These are phyloP conservation scores for Teratosphaeria zuluensis DNA, from an alignment of 2,329 filamentous ascomycete genomes.

Conservation along the genomic window DNA sequence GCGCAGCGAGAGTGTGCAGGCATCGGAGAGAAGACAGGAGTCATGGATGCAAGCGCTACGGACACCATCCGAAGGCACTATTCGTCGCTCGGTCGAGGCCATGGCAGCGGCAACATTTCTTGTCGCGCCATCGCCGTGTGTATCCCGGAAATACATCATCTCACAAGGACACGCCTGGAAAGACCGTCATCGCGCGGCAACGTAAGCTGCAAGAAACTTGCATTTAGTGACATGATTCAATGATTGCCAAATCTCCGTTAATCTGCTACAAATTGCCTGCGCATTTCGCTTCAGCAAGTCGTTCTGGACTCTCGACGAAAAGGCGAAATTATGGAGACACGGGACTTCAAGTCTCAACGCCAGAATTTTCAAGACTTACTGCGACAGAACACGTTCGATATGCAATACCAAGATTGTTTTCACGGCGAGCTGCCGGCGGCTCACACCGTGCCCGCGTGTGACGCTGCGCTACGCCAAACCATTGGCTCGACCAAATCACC, in stretches of 20 bases:
- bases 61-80: neutral
- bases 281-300: neutral
- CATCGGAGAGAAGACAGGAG: neutral
- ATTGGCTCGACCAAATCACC: neutral
- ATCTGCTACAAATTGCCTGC: neutral
- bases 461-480: neutral
- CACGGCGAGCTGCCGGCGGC: neutral
- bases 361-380: neutral
- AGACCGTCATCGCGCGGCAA: neutral
- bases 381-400: too few relatives aligned
- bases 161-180: neutral
- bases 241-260: neutral
- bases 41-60: neutral
- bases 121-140: neutral
- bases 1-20: neutral
- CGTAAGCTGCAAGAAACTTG: neutral
- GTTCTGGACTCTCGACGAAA: neutral
- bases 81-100: neutral
- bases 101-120: neutral
- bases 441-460: neutral
- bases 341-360: neutral
- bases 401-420: neutral
- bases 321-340: neutral
- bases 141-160: neutral
- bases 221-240: neutral